A percentile compares a stretch with the other conserved stretches of the same genome.
These are phyloP conservation scores for Phytophthora sansomeana DNA, from an alignment of 352 stramenopile species.

Conservation along the genomic window DNA sequence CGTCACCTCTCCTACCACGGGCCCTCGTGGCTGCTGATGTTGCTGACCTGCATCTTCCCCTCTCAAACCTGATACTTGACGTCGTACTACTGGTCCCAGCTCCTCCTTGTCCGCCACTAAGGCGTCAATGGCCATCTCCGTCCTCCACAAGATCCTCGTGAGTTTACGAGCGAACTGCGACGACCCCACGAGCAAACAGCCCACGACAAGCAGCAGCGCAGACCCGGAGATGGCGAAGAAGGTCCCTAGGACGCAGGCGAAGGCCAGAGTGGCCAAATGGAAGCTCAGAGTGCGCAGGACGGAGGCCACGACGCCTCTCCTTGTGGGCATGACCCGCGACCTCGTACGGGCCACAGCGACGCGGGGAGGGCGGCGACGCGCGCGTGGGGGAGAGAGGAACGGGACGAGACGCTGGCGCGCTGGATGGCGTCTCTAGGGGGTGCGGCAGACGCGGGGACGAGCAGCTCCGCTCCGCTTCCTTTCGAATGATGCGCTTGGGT, in stretches of 20 bases:
- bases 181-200: slow-evolving; percentile 61
- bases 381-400: background rate
- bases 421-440: background rate
- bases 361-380: background rate
- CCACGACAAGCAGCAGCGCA: slow-evolving; percentile 48
- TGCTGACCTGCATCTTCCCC: background rate
- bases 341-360: slow-evolving; percentile 17
- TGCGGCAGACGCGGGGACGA: slow-evolving; percentile 3
- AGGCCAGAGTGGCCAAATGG: slow-evolving; percentile 58
- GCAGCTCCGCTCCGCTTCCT: slow-evolving; percentile 19
- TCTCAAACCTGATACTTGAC: slow-evolving; percentile 17
- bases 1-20: slow-evolving; percentile 53
- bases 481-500: slow-evolving; percentile 21
- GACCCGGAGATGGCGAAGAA: slow-evolving; percentile 51
- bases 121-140: slow-evolving; percentile 62
- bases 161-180: slow-evolving; percentile 48
- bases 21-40: background rate
- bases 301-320: slow-evolving; percentile 43
- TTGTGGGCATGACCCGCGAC: slow-evolving; percentile 26
- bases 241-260: slow-evolving; percentile 43
- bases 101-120: slow-evolving; percentile 30
- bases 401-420: background rate
- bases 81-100: background rate
- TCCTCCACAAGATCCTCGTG: slow-evolving; percentile 63
- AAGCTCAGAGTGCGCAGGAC: slow-evolving; percentile 59